Conservation (phyloP, 2,329 filamentous ascomycete genomes). For the Cadophora sp. region DNA sequence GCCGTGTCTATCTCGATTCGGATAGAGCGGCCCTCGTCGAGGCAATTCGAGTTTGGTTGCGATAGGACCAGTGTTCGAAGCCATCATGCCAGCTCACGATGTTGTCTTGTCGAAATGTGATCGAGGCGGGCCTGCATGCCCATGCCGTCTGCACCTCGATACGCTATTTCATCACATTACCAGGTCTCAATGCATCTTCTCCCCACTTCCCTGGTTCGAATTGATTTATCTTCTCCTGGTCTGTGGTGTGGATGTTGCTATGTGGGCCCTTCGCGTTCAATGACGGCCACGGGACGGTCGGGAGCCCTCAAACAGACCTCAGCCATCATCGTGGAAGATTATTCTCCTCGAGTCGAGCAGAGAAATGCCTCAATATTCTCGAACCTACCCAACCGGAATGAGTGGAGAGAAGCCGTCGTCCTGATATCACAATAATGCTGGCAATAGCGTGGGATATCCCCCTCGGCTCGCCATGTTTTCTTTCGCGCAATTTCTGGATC, state of each 20-base stretch:
- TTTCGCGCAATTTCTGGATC: slow-evolving; percentile 9
- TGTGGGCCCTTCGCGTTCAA: slow-evolving; percentile 33
- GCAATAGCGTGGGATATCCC: slow-evolving; percentile 26
- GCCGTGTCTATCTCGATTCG: slow-evolving; percentile 23
- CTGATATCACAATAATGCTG: slow-evolving; percentile 21
- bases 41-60: slow-evolving; percentile 21
- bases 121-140: slow-evolving; percentile 31
- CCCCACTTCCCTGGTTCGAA: slow-evolving; percentile 27
- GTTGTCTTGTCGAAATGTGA: slow-evolving; percentile 26
- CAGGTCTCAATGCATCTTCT: slow-evolving; percentile 36
- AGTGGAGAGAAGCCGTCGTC: slow-evolving; percentile 24
- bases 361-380: slow-evolving; percentile 35
- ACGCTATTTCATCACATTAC: slow-evolving; percentile 43
- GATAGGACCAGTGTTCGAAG: slow-evolving; percentile 34
- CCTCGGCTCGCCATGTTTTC: slow-evolving; percentile 23
- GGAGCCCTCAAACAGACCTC: slow-evolving; percentile 29
- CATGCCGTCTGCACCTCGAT: slow-evolving; percentile 35
- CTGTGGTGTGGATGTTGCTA: slow-evolving; percentile 28
- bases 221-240: slow-evolving; percentile 31
- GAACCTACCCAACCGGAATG: slow-evolving; percentile 36
- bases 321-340: slow-evolving; percentile 31
- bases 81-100: slow-evolving; percentile 34
- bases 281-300: slow-evolving; percentile 34
- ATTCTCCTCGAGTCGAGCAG: slow-evolving; percentile 28
- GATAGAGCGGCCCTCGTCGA: slow-evolving; percentile 27